Conservation (phyloP, 2,329 filamentous ascomycete species). For the Alternaria ventricosa region DNA sequence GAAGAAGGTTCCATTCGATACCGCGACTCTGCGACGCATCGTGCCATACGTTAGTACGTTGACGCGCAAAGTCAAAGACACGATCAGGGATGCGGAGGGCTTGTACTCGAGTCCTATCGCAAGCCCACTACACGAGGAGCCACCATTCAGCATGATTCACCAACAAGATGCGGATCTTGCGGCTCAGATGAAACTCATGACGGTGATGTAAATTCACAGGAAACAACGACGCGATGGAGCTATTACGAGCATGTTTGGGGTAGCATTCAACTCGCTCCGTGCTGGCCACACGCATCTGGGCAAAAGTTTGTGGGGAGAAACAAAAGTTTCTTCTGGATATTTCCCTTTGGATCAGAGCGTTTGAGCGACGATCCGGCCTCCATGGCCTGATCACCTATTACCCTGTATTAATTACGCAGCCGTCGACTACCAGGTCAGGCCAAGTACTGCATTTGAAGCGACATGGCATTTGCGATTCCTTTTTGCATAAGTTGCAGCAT, state of each 20-base stretch:
- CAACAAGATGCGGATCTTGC: conserved; percentile 42
- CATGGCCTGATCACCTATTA: conserved; percentile 25
- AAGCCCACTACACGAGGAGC: conserved; percentile 46
- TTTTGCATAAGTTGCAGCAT: conserved; percentile 35
- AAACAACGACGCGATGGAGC: conserved; percentile 26
- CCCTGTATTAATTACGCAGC: conserved; percentile 43
- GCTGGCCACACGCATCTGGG: conserved; percentile 23
- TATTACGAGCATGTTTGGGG: conserved; percentile 6
- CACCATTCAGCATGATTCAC: conserved; percentile 45
- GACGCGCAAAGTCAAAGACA: conserved; percentile 57
- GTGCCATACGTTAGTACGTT: conserved; percentile 61
- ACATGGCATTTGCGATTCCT: conserved; percentile 35
- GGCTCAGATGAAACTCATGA: conserved; percentile 51
- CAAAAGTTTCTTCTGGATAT: conserved; percentile 38
- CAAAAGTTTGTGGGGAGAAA: conserved; percentile 27
- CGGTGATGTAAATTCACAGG: conserved; percentile 45
- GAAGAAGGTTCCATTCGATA: conserved; percentile 70
- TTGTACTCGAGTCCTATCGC: conserved; percentile 54
- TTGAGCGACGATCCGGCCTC: conserved; percentile 30
- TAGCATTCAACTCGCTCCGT: conserved; percentile 7
- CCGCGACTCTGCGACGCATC: conserved; percentile 67
- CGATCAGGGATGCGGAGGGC: conserved; percentile 55
- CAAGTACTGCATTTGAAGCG: conserved; percentile 44
- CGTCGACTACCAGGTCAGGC: conserved; percentile 27
- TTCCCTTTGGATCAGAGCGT: conserved; percentile 43